Percentiles rank a stretch among this genome's conserved stretches.
These are phyloP conservation scores for Penicillium antarcticum DNA, from an alignment of 495 filamentous ascomycete species.

Conservation along the genomic window DNA sequence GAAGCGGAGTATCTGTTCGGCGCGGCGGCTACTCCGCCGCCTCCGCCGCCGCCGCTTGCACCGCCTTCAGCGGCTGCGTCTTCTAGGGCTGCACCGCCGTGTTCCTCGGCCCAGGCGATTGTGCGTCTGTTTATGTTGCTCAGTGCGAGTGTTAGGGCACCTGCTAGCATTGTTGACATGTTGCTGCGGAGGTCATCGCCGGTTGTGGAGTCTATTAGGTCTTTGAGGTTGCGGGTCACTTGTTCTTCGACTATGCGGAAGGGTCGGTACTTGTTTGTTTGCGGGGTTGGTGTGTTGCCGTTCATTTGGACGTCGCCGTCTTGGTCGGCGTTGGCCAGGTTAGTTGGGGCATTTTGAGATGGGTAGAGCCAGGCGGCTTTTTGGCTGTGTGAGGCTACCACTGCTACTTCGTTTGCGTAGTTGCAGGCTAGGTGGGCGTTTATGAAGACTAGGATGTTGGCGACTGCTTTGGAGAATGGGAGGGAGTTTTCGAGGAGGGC, in stretches of 20 bases:
- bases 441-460: conserved; percentile 92
- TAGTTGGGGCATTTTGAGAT: conserved; percentile 16
- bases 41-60: conserved; percentile 13
- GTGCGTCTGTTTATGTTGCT: conserved; percentile 74
- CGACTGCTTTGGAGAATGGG: conserved; percentile 78
- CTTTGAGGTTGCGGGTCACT: conserved; percentile 65
- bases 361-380: conserved; percentile 90
- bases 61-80: conserved; percentile 26
- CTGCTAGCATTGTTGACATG: conserved; percentile 78
- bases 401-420: conserved; percentile 85
- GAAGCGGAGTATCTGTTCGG: conserved; percentile 38
- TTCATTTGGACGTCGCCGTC: conserved; percentile 41
- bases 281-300: conserved; percentile 23
- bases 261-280: conserved; percentile 90
- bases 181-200: conserved; percentile 55
- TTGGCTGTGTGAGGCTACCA: conserved; percentile 86
- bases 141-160: conserved; percentile 85
- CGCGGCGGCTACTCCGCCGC: conserved; percentile 24
- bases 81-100: conserved; percentile 38
- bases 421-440: conserved; percentile 93
- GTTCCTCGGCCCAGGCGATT: conserved; percentile 44
- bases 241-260: conserved; percentile 81
- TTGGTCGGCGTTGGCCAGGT: conserved; percentile 16
- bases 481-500: conserved; percentile 70
- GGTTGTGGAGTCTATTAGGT: conserved; percentile 65